These are phyloP conservation scores for Moniliophthora roreri DNA, from an alignment of 1,284 basidiomycete genomes.

Conservation along the genomic window DNA sequence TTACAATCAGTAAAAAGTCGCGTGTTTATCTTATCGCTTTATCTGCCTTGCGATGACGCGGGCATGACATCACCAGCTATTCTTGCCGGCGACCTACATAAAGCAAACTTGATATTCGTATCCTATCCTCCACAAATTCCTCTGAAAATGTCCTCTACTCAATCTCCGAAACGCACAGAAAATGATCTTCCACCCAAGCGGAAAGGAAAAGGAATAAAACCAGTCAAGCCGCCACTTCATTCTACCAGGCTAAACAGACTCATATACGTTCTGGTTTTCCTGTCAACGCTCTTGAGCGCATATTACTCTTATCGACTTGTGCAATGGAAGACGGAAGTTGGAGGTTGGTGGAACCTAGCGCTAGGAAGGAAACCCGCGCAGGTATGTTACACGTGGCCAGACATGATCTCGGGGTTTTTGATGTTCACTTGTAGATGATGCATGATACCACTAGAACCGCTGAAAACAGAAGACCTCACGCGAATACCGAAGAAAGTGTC, in stretches of 20 bases:
- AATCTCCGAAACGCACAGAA: neutral
- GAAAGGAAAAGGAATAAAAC: constrained; percentile 8
- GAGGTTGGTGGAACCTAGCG: constrained; percentile 60
- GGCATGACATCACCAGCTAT: no score
- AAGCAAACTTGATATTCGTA: no score
- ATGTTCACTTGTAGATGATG: neutral
- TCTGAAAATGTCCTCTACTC: no score
- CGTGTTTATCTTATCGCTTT: no score
- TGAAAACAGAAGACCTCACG: constrained; percentile 6
- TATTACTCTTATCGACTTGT: constrained; percentile 50
- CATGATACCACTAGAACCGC: neutral
- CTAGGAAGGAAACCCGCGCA: constrained; percentile 35
- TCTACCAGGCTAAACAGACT: constrained; percentile 38
- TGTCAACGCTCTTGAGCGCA: constrained; percentile 42
- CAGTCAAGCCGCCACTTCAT: constrained; percentile 30
- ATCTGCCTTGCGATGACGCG: no score
- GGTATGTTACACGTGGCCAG: constrained; percentile 12
- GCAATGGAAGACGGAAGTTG: constrained; percentile 52
- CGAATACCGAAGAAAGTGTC: constrained; percentile 32
- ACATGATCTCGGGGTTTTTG: constrained; percentile 3
- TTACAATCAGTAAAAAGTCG: no score
- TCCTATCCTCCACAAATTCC: no score
- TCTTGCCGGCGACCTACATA: no score
- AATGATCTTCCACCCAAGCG: constrained; percentile 12
- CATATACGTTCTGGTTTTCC: constrained; percentile 47